A percentile compares a stretch with the other conserved stretches of the same genome.
Conservation (phyloP, 2,329 filamentous ascomycete species). For the Chalara sp. region DNA sequence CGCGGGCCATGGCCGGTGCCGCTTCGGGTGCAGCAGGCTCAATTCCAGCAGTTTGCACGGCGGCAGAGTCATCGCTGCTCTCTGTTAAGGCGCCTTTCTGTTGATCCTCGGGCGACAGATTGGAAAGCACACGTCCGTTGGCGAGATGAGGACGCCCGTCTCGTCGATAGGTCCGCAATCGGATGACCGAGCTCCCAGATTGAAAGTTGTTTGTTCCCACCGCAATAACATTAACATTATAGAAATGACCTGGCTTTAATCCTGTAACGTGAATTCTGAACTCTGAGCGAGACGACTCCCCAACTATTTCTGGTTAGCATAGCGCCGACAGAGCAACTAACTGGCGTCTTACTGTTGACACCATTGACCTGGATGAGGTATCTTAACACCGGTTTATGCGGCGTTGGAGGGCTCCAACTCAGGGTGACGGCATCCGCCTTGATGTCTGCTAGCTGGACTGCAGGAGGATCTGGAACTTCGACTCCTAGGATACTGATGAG, state of each 20-base stretch:
- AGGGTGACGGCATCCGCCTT: slow-evolving; percentile 80
- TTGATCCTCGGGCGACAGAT: slow-evolving; percentile 47
- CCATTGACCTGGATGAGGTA: slow-evolving; percentile 93
- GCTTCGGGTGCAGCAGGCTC: slow-evolving; percentile 58
- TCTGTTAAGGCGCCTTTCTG: slow-evolving; percentile 34
- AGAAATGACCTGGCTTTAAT: slow-evolving; percentile 79
- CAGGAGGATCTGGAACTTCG: slow-evolving; percentile 84
- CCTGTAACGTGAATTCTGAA: slow-evolving; percentile 89
- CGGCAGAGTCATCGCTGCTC: slow-evolving; percentile 38
- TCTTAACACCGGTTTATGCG: slow-evolving; percentile 60
- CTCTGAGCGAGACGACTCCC: slow-evolving; percentile 74
- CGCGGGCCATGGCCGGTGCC: slow-evolving; percentile 55
- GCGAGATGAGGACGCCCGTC: slow-evolving; percentile 57
- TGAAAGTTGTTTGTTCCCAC: slow-evolving; percentile 91
- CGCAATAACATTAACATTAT: slow-evolving; percentile 88
- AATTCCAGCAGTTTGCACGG: slow-evolving; percentile 43
- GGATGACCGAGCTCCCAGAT: slow-evolving; percentile 77
- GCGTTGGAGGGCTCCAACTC: slow-evolving; percentile 75
- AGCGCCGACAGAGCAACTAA: no score
- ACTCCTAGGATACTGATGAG: slow-evolving; percentile 87
- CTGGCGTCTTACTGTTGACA: slow-evolving; percentile 60
- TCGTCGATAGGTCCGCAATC: slow-evolving; percentile 67
- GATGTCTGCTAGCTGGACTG: slow-evolving; percentile 86
- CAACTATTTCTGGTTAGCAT: slow-evolving; percentile 48
- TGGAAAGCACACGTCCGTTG: slow-evolving; percentile 48